Percentiles rank a stretch among this genome's conserved stretches.
These are phyloP conservation scores for Boletus bicolor DNA, from an alignment of 768 basidiomycete genomes.

Conservation along the genomic window DNA sequence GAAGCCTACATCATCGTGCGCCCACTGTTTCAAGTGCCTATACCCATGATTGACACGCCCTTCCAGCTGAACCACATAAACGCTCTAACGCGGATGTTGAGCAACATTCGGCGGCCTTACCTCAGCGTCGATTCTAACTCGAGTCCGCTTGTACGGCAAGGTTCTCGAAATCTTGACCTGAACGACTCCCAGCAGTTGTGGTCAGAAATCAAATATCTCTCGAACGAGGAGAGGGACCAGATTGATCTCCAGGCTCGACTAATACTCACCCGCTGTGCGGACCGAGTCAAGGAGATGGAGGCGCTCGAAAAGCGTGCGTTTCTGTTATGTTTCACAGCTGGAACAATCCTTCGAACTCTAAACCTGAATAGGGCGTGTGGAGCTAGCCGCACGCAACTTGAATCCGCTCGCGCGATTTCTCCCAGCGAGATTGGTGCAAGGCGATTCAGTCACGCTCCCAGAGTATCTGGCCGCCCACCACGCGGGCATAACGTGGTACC, in stretches of 20 bases:
- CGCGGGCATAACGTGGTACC: conserved; percentile 88
- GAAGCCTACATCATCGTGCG: conserved; percentile 74
- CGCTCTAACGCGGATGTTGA: conserved; percentile 68
- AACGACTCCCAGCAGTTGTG: conserved; percentile 49
- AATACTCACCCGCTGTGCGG: conserved; percentile 80
- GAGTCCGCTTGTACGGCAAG: conserved; percentile 50
- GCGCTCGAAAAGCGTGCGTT: conserved; percentile 79
- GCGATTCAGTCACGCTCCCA: conserved; percentile 48
- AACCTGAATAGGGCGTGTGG: conserved; percentile 52
- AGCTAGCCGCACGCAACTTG: conserved; percentile 60
- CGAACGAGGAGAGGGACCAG: conserved; percentile 92
- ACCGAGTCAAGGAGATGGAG: conserved; percentile 87
- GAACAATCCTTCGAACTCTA: conserved; percentile 18
- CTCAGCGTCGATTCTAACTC: conserved; percentile 68
- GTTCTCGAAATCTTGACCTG: conserved; percentile 54
- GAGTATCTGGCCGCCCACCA: conserved; percentile 87
- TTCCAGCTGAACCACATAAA: conserved; percentile 69
- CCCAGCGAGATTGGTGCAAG: conserved; percentile 64
- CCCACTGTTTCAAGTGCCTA: background rate
- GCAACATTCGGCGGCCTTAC: conserved; percentile 80
- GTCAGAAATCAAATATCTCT: conserved; percentile 65
- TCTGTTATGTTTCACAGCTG: conserved; percentile 11
- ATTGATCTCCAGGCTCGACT: conserved; percentile 90
- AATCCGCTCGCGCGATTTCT: conserved; percentile 69
- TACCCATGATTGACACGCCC: background rate